Conservation (phyloP, 305 asterid species). For the Fraxinus ornus region DNA sequence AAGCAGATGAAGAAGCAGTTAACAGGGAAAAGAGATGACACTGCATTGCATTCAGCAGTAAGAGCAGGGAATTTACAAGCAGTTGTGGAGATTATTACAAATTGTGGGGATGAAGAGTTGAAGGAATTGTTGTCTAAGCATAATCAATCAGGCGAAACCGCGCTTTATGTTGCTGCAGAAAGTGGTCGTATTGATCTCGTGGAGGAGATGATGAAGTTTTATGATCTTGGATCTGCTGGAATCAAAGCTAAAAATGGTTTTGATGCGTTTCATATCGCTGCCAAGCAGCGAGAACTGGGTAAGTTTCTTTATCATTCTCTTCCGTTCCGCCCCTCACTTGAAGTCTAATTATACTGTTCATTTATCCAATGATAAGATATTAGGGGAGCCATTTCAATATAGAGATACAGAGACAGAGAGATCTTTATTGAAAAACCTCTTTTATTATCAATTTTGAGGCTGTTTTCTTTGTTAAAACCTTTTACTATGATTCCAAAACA, state of each 20-base stretch:
- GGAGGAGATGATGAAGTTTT: slow-evolving; percentile 52
- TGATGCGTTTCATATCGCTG: slow-evolving; percentile 82
- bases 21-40: slow-evolving; percentile 63
- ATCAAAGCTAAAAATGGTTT: slow-evolving; percentile 68
- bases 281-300: slow-evolving; percentile 71
- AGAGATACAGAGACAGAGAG: background rate
- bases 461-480: background rate
- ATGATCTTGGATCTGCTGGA: slow-evolving; percentile 52
- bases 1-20: slow-evolving; percentile 64
- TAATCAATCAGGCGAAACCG: slow-evolving; percentile 73
- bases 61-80: slow-evolving; percentile 52
- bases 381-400: background rate
- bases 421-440: background rate
- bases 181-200: slow-evolving; percentile 53
- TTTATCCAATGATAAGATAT: background rate
- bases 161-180: slow-evolving; percentile 72
- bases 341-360: background rate
- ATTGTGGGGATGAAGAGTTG: slow-evolving; percentile 35
- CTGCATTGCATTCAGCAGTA: slow-evolving; percentile 59
- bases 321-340: background rate
- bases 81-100: slow-evolving; percentile 44
- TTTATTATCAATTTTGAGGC: background rate
- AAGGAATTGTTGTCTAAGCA: slow-evolving; percentile 48
- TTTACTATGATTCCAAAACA: background rate
- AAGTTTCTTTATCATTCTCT: background rate